These are phyloP conservation scores for Lanmaoa rubissima DNA, from an alignment of 768 basidiomycete genomes.

Conservation along the genomic window DNA sequence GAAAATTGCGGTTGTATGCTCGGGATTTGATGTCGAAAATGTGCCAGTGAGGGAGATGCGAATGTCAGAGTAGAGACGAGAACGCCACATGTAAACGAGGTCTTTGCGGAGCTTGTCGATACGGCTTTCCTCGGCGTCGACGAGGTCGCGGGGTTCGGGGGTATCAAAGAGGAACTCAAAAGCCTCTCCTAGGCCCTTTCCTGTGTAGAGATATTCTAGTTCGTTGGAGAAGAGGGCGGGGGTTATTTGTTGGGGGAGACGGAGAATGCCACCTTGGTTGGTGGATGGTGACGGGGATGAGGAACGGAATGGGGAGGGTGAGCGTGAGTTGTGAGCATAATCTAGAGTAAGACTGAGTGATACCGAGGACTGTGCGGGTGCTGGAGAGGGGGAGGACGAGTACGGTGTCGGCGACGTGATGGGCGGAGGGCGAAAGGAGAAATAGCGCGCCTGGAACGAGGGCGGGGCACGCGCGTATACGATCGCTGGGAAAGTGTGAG, in stretches of 20 bases:
- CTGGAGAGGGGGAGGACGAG: constrained; percentile 47
- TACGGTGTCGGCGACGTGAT: constrained; percentile 49
- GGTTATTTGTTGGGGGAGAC: constrained; percentile 66
- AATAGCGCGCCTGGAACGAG: constrained; percentile 86
- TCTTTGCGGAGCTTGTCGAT: constrained; percentile 90
- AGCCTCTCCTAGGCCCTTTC: constrained; percentile 82
- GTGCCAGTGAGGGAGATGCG: constrained; percentile 74
- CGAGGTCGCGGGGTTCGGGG: constrained; percentile 41
- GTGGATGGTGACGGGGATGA: constrained; percentile 48
- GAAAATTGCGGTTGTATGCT: constrained; percentile 78
- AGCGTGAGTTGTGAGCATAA: constrained; percentile 39
- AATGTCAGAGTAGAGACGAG: constrained; percentile 89
- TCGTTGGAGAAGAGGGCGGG: constrained; percentile 85
- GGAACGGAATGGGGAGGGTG: constrained; percentile 45
- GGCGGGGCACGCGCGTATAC: constrained; percentile 94
- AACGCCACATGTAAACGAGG: constrained; percentile 95
- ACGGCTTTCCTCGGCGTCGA: constrained; percentile 51
- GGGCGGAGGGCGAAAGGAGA: constrained; percentile 67
- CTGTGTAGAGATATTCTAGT: constrained; percentile 94
- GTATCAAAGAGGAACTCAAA: constrained; percentile 85
- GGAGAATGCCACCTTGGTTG: constrained; percentile 46
- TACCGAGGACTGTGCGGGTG: constrained; percentile 57
- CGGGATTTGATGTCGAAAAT: constrained; percentile 61
- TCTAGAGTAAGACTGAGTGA: constrained; percentile 54
- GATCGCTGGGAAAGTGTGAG: constrained; percentile 55